phyloP scores from a whole-genome alignment of 179 eudicot species.

The Heliamphora pulchella region DNA sequence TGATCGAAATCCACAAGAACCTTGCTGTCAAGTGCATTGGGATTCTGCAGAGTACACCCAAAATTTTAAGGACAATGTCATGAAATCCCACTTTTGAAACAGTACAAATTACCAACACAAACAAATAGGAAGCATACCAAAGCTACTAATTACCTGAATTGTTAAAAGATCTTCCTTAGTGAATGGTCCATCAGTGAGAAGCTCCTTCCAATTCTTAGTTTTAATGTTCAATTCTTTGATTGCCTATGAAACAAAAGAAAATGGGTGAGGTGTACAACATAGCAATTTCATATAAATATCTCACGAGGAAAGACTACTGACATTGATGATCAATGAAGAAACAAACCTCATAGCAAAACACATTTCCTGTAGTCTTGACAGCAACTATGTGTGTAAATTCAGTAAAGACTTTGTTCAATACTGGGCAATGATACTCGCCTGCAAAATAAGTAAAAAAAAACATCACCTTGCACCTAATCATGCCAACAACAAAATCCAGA shows the following conservation, averaged over 20 bases:
- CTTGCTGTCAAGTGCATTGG: conserved; percentile 69
- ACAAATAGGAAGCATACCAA: conserved; percentile 1
- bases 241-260: conserved; percentile 43
- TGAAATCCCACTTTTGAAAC: not conserved
- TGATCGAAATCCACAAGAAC: conserved; percentile 86
- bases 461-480: not conserved
- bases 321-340: conserved; percentile 5
- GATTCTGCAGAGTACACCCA: conserved; percentile 53
- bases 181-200: conserved; percentile 91
- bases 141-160: conserved; percentile 57
- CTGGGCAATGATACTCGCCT: conserved; percentile 96
- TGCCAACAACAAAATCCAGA: not conserved
- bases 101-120: not conserved
- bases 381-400: conserved; percentile 97
- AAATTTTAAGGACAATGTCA: conserved; percentile 7
- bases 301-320: conserved; percentile 3
- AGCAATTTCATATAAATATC: not conserved
- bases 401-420: conserved; percentile 90
- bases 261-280: not conserved
- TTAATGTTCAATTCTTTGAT: conserved; percentile 89
- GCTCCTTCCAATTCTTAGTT: conserved; percentile 97
- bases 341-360: conserved; percentile 88
- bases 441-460: conserved; percentile 7
- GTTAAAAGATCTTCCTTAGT: conserved; percentile 71
- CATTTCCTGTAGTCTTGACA: conserved; percentile 89